A percentile compares a stretch with the other conserved stretches of the same genome.
Evolutionary conservation across 192 early-diverging fungal species (phyloP).

Genomic region (Gonapodya sp.): DNA sequence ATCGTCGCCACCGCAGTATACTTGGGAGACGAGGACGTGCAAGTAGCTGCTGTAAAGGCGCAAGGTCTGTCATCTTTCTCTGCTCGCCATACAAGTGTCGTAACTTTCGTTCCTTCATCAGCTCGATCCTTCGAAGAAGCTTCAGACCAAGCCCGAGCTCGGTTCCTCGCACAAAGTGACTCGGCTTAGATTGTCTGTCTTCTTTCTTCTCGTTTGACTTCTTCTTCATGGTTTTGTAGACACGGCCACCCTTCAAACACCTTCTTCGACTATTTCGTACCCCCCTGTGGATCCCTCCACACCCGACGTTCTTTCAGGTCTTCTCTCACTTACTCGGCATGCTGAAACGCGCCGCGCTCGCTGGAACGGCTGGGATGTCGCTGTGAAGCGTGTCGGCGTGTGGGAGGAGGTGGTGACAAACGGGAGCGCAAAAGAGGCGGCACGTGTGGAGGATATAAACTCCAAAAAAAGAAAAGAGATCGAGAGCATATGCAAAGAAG

Average conservation of each 20-base stretch:
- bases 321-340: background rate
- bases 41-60: background rate
- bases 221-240: background rate
- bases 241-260: background rate
- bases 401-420: background rate
- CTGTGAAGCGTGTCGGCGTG: background rate
- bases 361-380: background rate
- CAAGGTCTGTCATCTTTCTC: background rate
- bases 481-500: background rate
- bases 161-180: background rate
- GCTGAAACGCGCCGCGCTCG: background rate
- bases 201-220: background rate
- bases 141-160: background rate
- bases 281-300: background rate
- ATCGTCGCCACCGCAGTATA: background rate
- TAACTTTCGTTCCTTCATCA: background rate
- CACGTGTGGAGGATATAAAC: background rate
- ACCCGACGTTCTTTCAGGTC: background rate
- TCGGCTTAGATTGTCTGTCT: background rate
- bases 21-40: background rate
- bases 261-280: background rate
- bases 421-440: background rate
- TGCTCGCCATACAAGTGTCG: background rate
- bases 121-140: background rate
- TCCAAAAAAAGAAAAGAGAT: background rate